Evolutionary conservation across 345 rosid genomes (phyloP).

Genomic region (Citrus inodora): DNA sequence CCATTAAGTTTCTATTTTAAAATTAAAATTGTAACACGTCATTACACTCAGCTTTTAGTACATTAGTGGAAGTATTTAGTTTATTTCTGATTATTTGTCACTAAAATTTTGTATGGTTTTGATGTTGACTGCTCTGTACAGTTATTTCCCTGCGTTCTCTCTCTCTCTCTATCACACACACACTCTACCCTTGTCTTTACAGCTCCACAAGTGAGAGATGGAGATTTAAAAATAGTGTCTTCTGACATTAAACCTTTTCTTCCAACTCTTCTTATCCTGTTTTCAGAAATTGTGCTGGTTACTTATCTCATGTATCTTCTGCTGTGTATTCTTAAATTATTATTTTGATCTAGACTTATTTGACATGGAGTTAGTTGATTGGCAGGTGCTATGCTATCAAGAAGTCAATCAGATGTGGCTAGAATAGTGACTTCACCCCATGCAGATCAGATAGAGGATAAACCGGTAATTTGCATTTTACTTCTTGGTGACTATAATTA

Average conservation of each 20-base stretch:
- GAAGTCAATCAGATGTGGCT: conserved; percentile 70
- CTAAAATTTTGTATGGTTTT: not conserved
- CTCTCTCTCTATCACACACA: not conserved
- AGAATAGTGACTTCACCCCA: conserved; percentile 41
- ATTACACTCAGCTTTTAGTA: not conserved
- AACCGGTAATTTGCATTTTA: conserved; percentile 42
- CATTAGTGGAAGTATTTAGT: not conserved
- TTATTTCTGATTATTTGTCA: not conserved
- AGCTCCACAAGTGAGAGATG: not conserved
- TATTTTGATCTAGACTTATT: conserved; percentile 17
- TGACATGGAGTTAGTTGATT: conserved; percentile 27
- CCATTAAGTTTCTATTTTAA: not conserved
- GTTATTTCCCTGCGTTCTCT: not conserved
- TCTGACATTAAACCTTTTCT: not conserved
- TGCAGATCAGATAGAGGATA: conserved; percentile 59
- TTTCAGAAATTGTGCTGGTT: not conserved
- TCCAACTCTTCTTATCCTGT: not conserved
- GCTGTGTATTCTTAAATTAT: conserved; percentile 4
- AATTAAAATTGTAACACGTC: not conserved
- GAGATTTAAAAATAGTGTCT: not conserved
- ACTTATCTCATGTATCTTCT: not conserved
- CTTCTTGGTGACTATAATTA: conserved; percentile 13
- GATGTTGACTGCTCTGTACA: not conserved
- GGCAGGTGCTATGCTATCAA: conserved; percentile 56
- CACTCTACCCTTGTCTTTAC: not conserved